phyloP scores from a whole-genome alignment of 345 rosid genomes.

The Kandelia obovata region DNA sequence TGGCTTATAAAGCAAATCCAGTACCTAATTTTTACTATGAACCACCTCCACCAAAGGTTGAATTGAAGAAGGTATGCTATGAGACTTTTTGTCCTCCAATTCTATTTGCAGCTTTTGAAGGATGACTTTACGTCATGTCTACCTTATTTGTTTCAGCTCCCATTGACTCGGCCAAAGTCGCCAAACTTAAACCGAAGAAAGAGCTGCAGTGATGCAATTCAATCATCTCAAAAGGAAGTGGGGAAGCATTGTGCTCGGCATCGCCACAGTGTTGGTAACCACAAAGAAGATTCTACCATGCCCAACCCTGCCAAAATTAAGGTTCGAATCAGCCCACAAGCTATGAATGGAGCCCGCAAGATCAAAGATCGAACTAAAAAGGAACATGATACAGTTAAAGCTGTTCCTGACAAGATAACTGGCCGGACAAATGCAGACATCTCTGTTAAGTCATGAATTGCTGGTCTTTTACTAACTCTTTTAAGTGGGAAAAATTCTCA shows the following conservation, averaged over 20 bases:
- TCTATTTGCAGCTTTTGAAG: not conserved
- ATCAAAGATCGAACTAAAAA: constrained; percentile 39
- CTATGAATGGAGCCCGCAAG: constrained; percentile 43
- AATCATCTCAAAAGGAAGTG: constrained; percentile 41
- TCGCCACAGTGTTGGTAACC: constrained; percentile 62
- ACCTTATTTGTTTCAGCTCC: constrained; percentile 49
- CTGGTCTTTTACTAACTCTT: constrained; percentile 26
- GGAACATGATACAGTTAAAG: constrained; percentile 33
- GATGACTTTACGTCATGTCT: not conserved
- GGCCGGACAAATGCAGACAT: constrained; percentile 31
- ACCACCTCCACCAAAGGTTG: constrained; percentile 74
- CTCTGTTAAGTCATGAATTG: constrained; percentile 40
- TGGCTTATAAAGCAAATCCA: constrained; percentile 83
- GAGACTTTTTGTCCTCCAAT: not conserved
- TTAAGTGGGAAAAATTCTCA: constrained; percentile 21
- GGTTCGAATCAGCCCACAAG: constrained; percentile 25
- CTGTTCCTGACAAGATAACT: constrained; percentile 35
- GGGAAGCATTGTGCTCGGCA: constrained; percentile 53
- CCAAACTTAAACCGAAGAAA: constrained; percentile 54
- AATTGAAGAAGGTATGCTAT: constrained; percentile 73
- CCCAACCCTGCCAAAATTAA: constrained; percentile 28
- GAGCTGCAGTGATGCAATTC: constrained; percentile 76
- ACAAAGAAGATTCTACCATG: constrained; percentile 33
- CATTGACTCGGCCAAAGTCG: constrained; percentile 72
- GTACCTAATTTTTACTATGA: constrained; percentile 93